These are phyloP conservation scores for Scorias spongiosa DNA, from an alignment of 2,329 filamentous ascomycete species.

Conservation along the genomic window DNA sequence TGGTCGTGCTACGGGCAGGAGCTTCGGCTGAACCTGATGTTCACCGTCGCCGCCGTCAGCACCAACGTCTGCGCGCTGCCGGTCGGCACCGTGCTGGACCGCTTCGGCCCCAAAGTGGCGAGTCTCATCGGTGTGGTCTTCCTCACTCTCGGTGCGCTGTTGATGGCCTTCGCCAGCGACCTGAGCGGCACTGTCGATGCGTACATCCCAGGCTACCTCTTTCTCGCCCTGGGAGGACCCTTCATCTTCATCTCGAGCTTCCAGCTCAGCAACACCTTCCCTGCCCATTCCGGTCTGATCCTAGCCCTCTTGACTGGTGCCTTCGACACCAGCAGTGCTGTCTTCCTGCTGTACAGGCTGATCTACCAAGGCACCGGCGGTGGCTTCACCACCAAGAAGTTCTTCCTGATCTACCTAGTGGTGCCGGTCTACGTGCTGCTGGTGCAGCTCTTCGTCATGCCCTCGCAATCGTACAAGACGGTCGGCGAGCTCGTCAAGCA, in stretches of 20 bases:
- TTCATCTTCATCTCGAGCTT: conserved; percentile 38
- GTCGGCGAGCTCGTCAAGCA: conserved; percentile 68
- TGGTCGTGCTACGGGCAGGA: conserved; percentile 44
- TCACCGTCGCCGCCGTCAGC: conserved; percentile 73
- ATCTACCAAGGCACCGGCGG: conserved; percentile 29
- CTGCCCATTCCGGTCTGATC: conserved; percentile 33
- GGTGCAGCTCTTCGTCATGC: conserved; percentile 32
- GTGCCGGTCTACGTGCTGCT: conserved; percentile 31
- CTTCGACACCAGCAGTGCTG: conserved; percentile 34
- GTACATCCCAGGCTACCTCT: conserved; percentile 35
- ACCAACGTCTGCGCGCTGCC: conserved; percentile 80
- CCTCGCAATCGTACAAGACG: conserved; percentile 32
- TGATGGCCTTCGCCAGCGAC: conserved; percentile 53
- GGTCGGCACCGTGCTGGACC: conserved; percentile 71
- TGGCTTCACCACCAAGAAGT: conserved; percentile 30
- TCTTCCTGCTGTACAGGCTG: conserved; percentile 33
- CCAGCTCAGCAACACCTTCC: conserved; percentile 36
- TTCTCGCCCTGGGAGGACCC: conserved; percentile 34
- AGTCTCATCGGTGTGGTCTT: conserved; percentile 56
- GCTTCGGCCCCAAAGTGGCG: conserved; percentile 63
- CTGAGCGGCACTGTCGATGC: conserved; percentile 51
- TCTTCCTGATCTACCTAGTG: conserved; percentile 35
- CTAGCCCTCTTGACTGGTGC: conserved; percentile 36
- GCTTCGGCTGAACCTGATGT: conserved; percentile 68
- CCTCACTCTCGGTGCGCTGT: conserved; percentile 51